Conservation (phyloP, 371 early-diverging fungal genomes). For the Blastocladiella emersonii region DNA sequence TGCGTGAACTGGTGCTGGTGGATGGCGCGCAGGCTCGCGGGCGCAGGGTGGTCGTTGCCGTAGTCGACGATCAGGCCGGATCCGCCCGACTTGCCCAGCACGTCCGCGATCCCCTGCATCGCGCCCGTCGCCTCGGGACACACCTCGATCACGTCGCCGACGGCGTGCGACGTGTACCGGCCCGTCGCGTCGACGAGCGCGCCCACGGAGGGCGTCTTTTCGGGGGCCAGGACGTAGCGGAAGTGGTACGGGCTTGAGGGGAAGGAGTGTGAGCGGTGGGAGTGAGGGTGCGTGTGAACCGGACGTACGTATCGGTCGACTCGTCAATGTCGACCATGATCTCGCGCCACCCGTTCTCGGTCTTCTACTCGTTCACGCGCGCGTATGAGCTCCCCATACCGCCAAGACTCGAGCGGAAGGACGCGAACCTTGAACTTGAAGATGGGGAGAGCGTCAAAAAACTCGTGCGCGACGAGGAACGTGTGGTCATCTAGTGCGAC, state of each 20-base stretch:
- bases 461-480: conserved; percentile 77
- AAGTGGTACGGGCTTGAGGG: conserved; percentile 54
- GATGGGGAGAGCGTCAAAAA: conserved; percentile 91
- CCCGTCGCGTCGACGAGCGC: conserved; percentile 24
- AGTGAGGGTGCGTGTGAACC: no score
- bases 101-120: conserved; percentile 44
- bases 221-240: conserved; percentile 54
- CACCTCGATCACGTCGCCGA: conserved; percentile 69
- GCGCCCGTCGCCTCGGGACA: conserved; percentile 61
- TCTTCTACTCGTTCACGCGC: conserved; percentile 27
- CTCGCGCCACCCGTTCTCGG: conserved; percentile 73
- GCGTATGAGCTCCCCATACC: no score
- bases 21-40: conserved; percentile 76
- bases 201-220: conserved; percentile 47
- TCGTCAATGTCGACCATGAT: conserved; percentile 73
- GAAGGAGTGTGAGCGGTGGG: no score
- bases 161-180: conserved; percentile 13
- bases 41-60: conserved; percentile 61
- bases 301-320: conserved; percentile 27
- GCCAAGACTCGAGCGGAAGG: no score
- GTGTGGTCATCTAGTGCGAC: conserved; percentile 31
- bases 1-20: conserved; percentile 62
- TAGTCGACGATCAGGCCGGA: conserved; percentile 80
- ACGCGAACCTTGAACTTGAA: conserved; percentile 57
- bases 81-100: conserved; percentile 48